Conservation (phyloP, 768 basidiomycete genomes). For the Boletus reticulatus region DNA sequence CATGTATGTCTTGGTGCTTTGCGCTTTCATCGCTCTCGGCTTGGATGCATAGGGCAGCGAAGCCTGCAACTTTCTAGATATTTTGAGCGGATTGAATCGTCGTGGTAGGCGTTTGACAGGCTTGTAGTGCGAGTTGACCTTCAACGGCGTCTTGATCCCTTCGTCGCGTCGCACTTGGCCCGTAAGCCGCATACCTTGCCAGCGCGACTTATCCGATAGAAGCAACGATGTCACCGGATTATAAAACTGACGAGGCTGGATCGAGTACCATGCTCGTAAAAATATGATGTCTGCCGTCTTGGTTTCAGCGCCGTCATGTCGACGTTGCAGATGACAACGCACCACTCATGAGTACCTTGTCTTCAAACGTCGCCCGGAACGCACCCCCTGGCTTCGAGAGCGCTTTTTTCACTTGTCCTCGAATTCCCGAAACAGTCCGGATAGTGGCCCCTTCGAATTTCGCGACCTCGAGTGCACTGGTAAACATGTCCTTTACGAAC, state of each 20-base stretch:
- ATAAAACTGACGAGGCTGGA: constrained; percentile 94
- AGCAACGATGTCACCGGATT: constrained; percentile 94
- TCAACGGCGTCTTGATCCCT: constrained; percentile 74
- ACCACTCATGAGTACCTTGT: constrained; percentile 96
- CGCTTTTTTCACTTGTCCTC: constrained; percentile 97
- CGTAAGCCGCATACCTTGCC: constrained; percentile 95
- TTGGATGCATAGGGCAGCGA: constrained; percentile 91
- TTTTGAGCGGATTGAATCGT: constrained; percentile 86
- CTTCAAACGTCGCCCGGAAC: constrained; percentile 96
- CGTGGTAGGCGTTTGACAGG: constrained; percentile 73
- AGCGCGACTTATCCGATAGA: constrained; percentile 73
- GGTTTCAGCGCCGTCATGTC: background rate
- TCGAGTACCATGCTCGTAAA: constrained; percentile 94
- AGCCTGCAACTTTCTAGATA: constrained; percentile 89
- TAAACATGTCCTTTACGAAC: constrained; percentile 98
- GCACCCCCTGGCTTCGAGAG: constrained; percentile 93
- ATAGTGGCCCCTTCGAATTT: constrained; percentile 99
- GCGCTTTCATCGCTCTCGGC: constrained; percentile 77
- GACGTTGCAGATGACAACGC: constrained; percentile 30
- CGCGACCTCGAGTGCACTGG: constrained; percentile 87
- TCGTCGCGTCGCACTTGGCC: constrained; percentile 89
- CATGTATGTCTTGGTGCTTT: constrained; percentile 77
- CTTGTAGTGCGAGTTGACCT: constrained; percentile 88
- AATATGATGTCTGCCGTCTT: constrained; percentile 78
- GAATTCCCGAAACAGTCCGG: constrained; percentile 90